Evolutionary conservation across 2,329 filamentous ascomycete species (phyloP).

Genomic region (Ophiobolus disseminans): DNA sequence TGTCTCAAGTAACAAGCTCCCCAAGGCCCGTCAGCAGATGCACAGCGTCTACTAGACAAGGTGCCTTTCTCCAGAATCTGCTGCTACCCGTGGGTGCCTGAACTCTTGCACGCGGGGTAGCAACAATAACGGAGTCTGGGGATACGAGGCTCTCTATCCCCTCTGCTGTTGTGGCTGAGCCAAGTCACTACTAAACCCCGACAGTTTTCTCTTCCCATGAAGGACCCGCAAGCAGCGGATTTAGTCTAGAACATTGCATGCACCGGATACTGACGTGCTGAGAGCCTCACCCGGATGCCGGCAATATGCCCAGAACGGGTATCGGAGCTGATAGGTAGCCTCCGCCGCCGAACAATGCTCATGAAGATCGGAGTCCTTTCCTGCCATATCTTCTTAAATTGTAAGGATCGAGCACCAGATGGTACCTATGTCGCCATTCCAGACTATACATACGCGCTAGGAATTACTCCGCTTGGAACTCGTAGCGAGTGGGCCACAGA

Average conservation of each 20-base stretch:
- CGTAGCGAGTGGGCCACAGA: constrained; percentile 19
- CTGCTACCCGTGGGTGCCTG: constrained; percentile 31
- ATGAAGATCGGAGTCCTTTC: neutral
- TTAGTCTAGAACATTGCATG: constrained; percentile 10
- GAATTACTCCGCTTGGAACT: constrained; percentile 5
- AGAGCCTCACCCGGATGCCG: constrained; percentile 30
- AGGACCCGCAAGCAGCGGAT: constrained; percentile 5
- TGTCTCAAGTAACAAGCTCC: constrained; percentile 38
- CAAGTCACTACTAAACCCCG: neutral
- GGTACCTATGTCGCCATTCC: constrained; percentile 7
- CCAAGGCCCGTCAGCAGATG: constrained; percentile 34
- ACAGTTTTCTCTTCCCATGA: neutral
- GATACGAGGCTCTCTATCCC: constrained; percentile 13
- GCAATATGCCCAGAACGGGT: constrained; percentile 18
- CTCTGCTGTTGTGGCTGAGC: constrained; percentile 1
- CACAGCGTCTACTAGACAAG: constrained; percentile 26
- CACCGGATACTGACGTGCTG: constrained; percentile 16
- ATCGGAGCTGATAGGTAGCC: constrained; percentile 10
- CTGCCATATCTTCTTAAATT: constrained; percentile 3
- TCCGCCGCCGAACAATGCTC: constrained; percentile 1
- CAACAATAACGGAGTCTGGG: constrained; percentile 10
- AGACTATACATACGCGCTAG: constrained; percentile 10
- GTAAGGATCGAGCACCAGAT: neutral
- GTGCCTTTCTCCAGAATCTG: constrained; percentile 10
- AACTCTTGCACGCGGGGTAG: constrained; percentile 25